Percentiles rank a stretch among this genome's conserved stretches.
Conservation (phyloP, 2,329 filamentous ascomycete genomes). For the Chrysoporthe puriensis region DNA sequence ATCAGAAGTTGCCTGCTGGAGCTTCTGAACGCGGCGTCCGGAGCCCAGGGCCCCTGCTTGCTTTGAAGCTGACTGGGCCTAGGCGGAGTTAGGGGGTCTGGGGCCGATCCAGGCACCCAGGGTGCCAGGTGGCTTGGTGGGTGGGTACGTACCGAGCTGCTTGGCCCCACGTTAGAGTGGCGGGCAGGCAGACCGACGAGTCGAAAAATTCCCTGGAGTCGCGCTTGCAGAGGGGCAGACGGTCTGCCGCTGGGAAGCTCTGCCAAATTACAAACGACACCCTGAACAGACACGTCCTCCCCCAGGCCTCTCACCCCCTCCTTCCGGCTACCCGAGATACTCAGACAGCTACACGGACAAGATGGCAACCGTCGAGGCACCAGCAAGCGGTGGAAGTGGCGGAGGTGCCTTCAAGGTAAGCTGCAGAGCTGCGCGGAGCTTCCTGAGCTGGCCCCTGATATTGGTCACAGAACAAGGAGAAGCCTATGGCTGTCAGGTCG, state of each 20-base stretch:
- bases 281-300: slow-evolving; percentile 17
- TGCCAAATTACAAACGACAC: slow-evolving; percentile 14
- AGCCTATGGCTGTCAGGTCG: slow-evolving; percentile 94
- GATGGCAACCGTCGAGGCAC: slow-evolving; percentile 51
- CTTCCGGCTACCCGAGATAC: slow-evolving; percentile 26
- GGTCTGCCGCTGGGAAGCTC: slow-evolving; percentile 12
- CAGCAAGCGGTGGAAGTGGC: slow-evolving; percentile 52
- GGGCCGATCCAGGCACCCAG: background rate
- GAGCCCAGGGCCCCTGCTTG: slow-evolving; percentile 8
- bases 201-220: slow-evolving; percentile 21
- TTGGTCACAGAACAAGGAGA: slow-evolving; percentile 77
- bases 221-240: slow-evolving; percentile 16
- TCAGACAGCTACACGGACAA: slow-evolving; percentile 28
- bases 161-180: slow-evolving; percentile 11
- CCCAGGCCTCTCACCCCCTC: slow-evolving; percentile 7
- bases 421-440: slow-evolving; percentile 29
- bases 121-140: background rate
- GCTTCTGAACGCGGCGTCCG: slow-evolving; percentile 12
- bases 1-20: slow-evolving; percentile 27
- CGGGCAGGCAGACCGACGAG: slow-evolving; percentile 13
- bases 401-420: slow-evolving; percentile 57
- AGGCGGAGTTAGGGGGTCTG: slow-evolving; percentile 6
- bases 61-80: slow-evolving; percentile 19
- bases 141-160: slow-evolving; percentile 7
- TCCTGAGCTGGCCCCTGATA: slow-evolving; percentile 38